Evolutionary conservation across 2,329 filamentous ascomycete species (phyloP).

Genomic region (Clarireedia hainanense): DNA sequence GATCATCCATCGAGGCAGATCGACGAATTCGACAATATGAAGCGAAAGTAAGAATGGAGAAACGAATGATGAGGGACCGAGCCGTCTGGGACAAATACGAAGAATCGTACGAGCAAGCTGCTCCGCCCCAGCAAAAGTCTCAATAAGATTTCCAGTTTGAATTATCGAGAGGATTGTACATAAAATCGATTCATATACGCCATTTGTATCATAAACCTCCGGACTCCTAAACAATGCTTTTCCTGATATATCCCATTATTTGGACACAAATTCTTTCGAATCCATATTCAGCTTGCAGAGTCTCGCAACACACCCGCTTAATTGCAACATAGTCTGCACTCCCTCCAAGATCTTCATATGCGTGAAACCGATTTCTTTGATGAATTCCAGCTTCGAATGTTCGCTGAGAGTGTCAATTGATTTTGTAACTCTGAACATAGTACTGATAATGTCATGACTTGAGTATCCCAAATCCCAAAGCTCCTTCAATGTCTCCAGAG

Average conservation of each 20-base stretch:
- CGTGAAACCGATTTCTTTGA: slow-evolving; percentile 97
- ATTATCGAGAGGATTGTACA: slow-evolving; percentile 2
- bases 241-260: slow-evolving; percentile 14
- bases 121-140: slow-evolving; percentile 10
- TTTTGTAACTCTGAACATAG: slow-evolving; percentile 98
- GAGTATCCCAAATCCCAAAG: slow-evolving; percentile 94
- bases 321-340: slow-evolving; percentile 86
- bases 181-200: slow-evolving; percentile 4
- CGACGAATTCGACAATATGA: slow-evolving; percentile 60
- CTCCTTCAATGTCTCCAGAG: slow-evolving; percentile 78
- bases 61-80: slow-evolving; percentile 54
- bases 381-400: slow-evolving; percentile 93
- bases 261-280: slow-evolving; percentile 61
- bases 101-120: slow-evolving; percentile 37
- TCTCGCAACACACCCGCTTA: slow-evolving; percentile 86
- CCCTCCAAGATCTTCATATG: slow-evolving; percentile 99
- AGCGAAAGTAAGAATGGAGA: slow-evolving; percentile 54
- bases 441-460: slow-evolving; percentile 98
- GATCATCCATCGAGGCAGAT: slow-evolving; percentile 71
- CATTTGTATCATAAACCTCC: slow-evolving; percentile 9
- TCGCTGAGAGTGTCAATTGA: slow-evolving; percentile 87
- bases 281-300: slow-evolving; percentile 97
- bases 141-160: slow-evolving; percentile 11
- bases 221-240: slow-evolving; percentile 20
- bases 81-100: slow-evolving; percentile 64